These are phyloP conservation scores for Cinnamomum chago DNA, from an alignment of 164 flowering plant species.

Conservation along the genomic window DNA sequence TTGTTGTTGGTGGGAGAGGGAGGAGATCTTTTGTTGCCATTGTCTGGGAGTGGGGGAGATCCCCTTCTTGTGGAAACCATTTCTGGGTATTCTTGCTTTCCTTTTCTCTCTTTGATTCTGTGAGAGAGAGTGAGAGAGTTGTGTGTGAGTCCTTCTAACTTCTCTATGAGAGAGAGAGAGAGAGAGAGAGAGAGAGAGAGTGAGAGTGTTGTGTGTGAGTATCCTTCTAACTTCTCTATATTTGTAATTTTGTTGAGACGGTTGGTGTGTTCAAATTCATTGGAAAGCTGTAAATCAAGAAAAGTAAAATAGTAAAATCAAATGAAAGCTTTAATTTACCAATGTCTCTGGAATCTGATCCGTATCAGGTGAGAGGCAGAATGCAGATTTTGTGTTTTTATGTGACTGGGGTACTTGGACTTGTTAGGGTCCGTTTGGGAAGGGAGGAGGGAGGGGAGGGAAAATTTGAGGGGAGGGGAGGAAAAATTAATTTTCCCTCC, in stretches of 20 bases:
- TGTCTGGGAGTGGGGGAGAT: slow-evolving; percentile 58
- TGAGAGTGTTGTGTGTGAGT: not conserved
- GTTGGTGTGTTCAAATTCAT: not conserved
- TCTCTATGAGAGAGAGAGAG: not conserved
- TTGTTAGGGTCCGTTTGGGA: too few species aligned
- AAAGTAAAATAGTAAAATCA: too few species aligned
- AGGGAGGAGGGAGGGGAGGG: too few species aligned
- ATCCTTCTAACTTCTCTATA: too few species aligned
- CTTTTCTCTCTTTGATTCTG: not conserved
- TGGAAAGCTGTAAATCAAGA: too few species aligned
- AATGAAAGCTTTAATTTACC: too few species aligned
- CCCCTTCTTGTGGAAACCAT: slow-evolving; percentile 92
- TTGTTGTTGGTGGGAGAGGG: slow-evolving; percentile 57
- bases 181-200: not conserved
- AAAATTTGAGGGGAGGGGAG: too few species aligned
- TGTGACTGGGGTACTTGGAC: too few species aligned
- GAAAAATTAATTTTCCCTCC: too few species aligned
- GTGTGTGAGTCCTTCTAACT: not conserved
- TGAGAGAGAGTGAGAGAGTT: not conserved
- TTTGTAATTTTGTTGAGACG: not conserved
- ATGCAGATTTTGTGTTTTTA: too few species aligned
- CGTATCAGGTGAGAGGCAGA: too few species aligned
- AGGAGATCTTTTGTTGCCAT: slow-evolving; percentile 46
- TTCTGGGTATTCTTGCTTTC: slow-evolving; percentile 14
- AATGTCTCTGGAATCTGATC: too few species aligned